phyloP scores from a whole-genome alignment of 371 early-diverging fungal genomes.

The Haplosporangium sp. region DNA sequence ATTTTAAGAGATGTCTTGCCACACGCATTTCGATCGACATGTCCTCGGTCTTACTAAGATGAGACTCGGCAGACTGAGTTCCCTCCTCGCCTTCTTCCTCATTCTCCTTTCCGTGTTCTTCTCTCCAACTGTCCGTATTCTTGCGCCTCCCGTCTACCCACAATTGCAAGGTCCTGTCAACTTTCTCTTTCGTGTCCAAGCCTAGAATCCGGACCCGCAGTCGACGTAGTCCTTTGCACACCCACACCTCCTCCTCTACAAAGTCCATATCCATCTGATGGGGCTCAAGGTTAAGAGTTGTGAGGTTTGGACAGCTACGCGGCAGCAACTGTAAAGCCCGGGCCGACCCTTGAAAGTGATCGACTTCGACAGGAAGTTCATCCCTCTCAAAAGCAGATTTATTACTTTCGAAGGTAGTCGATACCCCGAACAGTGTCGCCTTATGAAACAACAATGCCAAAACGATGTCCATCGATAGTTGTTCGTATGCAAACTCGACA shows the following conservation, averaged over 20 bases:
- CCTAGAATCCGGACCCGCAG: slow-evolving; percentile 18
- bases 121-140: no score
- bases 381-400: slow-evolving; percentile 5
- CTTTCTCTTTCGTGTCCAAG: slow-evolving; percentile 17
- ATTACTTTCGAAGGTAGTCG: slow-evolving; percentile 62
- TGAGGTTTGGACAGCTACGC: slow-evolving; percentile 11
- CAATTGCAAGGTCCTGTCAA: slow-evolving; percentile 8
- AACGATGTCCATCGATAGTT: slow-evolving; percentile 14
- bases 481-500: slow-evolving; percentile 5
- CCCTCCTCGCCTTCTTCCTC: not conserved
- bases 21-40: slow-evolving; percentile 17
- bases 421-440: slow-evolving; percentile 3
- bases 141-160: slow-evolving; percentile 8
- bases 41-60: not conserved
- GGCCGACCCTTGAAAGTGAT: slow-evolving; percentile 12
- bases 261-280: slow-evolving; percentile 15
- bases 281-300: not conserved
- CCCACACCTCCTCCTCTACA: slow-evolving; percentile 12
- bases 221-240: slow-evolving; percentile 1
- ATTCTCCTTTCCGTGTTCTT: not conserved
- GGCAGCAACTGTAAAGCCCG: slow-evolving; percentile 14
- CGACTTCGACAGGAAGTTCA: not conserved
- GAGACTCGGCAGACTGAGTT: not conserved
- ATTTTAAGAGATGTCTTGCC: slow-evolving; percentile 14
- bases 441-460: slow-evolving; percentile 9